These are phyloP conservation scores for Cunninghamia lanceolata DNA, from an alignment of 75 land plant species.

Conservation along the genomic window DNA sequence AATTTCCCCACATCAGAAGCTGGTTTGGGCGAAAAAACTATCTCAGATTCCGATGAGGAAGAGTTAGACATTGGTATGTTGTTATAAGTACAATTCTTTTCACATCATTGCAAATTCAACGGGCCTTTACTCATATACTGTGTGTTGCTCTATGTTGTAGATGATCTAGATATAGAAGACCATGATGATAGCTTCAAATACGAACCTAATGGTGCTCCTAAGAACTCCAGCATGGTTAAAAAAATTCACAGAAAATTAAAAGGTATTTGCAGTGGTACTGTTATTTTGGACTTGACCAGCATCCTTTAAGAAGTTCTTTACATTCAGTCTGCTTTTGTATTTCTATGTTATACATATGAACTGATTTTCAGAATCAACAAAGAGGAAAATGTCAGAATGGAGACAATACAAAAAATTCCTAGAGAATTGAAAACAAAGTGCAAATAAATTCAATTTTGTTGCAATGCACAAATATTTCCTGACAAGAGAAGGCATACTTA, in stretches of 20 bases:
- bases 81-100: not conserved
- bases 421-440: not conserved
- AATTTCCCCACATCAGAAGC: constrained; percentile 31
- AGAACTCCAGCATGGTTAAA: not conserved
- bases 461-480: not conserved
- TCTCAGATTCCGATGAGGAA: constrained; percentile 21
- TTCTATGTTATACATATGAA: not conserved
- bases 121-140: not conserved
- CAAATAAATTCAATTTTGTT: not conserved
- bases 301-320: not conserved
- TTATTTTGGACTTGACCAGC: not conserved
- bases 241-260: not conserved
- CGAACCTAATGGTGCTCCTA: not conserved
- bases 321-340: not conserved
- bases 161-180: constrained; percentile 13
- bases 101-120: not conserved
- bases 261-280: not conserved
- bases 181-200: not conserved
- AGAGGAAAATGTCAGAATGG: not conserved
- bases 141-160: constrained; percentile 2
- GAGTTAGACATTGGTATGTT: constrained; percentile 52
- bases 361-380: not conserved
- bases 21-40: not conserved
- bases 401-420: not conserved
- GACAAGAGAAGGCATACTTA: not conserved